Base-by-base conservation (phyloP, 169 alveolate genomes). In the Plasmodium inui region DNA sequence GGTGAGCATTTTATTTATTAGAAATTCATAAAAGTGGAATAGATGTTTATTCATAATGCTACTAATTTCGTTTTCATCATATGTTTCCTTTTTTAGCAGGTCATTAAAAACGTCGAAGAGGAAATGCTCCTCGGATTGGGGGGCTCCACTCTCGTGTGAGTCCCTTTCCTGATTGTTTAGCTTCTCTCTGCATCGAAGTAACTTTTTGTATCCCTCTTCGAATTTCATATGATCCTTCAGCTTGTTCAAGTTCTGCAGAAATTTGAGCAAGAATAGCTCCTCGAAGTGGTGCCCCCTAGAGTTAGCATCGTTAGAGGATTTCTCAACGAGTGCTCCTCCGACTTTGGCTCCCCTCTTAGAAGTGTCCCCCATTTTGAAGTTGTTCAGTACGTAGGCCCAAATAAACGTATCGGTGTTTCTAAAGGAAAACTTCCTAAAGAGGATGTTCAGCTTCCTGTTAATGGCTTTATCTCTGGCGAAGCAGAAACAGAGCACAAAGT, bases 371-470 rank as follows among this genome's bases (percentile, higher is more conserved):
- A 61, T 44, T 81, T 55, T 89, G 55, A 79, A 89, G 34, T 89
- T 89, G 30, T 80, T 67, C 46, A 89, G 10, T 17, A 89, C 55
- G 55, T 79, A 50, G 30, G 73, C 26, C 37, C 82, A 67, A 10
- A 89, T 41, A 80, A 89, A 81, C 3, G 94, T 89, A 32, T 89
- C 91, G 3, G 94, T 78, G 53, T 81, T 78, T 61, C 50, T n/a
- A 67, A 89, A 89, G 1, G 83, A 6, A 32, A 89, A 89, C 79
- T 89, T 89, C 44, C 72, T 89, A 30, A 67, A 89, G 37, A 89
- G 73, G 32, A 89, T 17, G 14, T 89, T 67, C 30, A 89, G 91
- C 50, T 80, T 89, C 55, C 81, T 78, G 34, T 53, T 61, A 46
- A 89, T 71, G 12, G 32, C 50, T 34, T 89, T 89, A 50, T 89